Percentiles rank a stretch among this genome's conserved stretches.
Conservation (phyloP, 2,329 filamentous ascomycete species). For the Aspergillus pseudoterreus region DNA sequence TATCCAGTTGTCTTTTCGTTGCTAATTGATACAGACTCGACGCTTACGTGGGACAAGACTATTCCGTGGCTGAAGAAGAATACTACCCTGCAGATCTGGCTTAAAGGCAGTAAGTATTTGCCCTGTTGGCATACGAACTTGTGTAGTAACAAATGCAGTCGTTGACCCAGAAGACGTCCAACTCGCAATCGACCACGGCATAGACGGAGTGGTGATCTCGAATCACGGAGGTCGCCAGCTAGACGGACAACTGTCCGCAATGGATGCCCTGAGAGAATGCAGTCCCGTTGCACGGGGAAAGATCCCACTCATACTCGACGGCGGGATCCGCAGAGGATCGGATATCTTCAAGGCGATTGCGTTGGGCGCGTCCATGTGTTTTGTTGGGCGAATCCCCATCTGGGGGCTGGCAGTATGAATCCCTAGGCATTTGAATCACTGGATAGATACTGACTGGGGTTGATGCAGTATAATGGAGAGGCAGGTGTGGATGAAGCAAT, state of each 20-base stretch:
- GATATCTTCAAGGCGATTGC: conserved; percentile 30
- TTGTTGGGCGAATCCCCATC: conserved; percentile 23
- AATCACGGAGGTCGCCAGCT: conserved; percentile 33
- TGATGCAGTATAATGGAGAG: conserved; percentile 20
- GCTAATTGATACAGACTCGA: conserved; percentile 20
- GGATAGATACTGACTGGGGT: background rate
- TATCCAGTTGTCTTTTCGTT: background rate
- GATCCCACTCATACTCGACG: conserved; percentile 25
- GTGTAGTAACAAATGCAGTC: background rate
- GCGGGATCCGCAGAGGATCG: conserved; percentile 23
- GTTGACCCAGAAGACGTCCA: conserved; percentile 25
- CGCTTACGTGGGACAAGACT: conserved; percentile 44
- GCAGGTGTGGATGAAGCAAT: conserved; percentile 24
- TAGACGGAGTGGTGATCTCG: conserved; percentile 32
- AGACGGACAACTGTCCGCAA: conserved; percentile 26
- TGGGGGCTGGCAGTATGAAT: conserved; percentile 27
- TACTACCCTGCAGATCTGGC: conserved; percentile 41
- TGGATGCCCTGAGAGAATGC: conserved; percentile 25
- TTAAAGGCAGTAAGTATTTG: conserved; percentile 13
- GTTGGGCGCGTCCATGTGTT: conserved; percentile 21
- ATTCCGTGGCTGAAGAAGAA: conserved; percentile 45
- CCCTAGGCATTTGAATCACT: background rate
- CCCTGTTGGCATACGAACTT: conserved; percentile 10
- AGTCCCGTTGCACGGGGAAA: conserved; percentile 19
- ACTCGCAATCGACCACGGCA: conserved; percentile 24